phyloP scores from a whole-genome alignment of 805 yeast species.

The Pichia phayaonensis region DNA sequence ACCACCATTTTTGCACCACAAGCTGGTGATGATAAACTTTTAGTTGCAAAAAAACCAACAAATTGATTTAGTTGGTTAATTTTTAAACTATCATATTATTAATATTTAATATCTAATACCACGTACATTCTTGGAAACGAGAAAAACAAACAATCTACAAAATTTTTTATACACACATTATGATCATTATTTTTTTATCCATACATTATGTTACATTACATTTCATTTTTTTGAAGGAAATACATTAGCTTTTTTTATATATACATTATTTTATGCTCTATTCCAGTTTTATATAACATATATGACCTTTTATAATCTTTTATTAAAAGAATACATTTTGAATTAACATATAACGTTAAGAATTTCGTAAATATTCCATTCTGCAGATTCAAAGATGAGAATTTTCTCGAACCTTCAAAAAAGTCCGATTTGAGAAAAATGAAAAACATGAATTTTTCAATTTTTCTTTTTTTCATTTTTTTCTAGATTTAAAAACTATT shows the following conservation, averaged over 20 bases:
- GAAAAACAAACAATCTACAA: not conserved
- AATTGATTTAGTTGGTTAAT: not conserved
- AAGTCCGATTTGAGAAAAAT: no score
- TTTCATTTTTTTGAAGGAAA: no score
- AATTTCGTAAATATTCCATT: no score
- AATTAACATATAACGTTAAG: no score
- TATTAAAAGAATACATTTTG: not conserved
- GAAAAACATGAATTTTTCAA: no score
- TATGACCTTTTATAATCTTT: not conserved
- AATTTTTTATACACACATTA: not conserved
- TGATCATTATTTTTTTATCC: not conserved
- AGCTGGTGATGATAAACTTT: slow-evolving; percentile 32
- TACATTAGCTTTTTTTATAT: not conserved
- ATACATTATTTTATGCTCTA: not conserved
- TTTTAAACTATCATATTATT: not conserved
- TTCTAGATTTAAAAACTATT: no score
- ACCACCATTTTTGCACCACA: slow-evolving; percentile 34
- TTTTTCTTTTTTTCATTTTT: no score
- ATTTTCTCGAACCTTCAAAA: no score
- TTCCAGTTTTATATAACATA: not conserved
- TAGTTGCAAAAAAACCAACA: slow-evolving; percentile 19
- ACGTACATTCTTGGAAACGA: not conserved
- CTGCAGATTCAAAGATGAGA: no score
- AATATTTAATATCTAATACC: not conserved
- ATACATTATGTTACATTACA: no score